Evolutionary conservation across 139 green algal genomes (phyloP).

Genomic region (Chlamydomonas schloesseri): DNA sequence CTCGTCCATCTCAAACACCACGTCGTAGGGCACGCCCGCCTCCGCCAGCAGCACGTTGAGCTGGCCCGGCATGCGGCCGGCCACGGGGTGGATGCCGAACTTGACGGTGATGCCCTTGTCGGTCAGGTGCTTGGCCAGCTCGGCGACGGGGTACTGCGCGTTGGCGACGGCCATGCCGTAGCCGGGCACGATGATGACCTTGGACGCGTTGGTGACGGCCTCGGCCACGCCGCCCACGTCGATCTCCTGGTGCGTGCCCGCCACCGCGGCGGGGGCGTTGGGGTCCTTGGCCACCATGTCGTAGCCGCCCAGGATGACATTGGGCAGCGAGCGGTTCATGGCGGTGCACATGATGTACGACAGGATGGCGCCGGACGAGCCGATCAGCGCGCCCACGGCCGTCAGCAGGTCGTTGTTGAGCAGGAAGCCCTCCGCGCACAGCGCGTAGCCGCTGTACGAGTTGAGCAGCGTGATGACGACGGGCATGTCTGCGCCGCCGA

Average conservation of each 20-base stretch:
- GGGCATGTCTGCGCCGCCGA: slow-evolving; percentile 91
- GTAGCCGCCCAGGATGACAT: slow-evolving; percentile 92
- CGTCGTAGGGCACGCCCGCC: slow-evolving; percentile 85
- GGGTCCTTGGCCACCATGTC: slow-evolving; percentile 43
- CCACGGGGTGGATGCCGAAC: slow-evolving; percentile 91
- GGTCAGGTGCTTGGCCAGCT: slow-evolving; percentile 55
- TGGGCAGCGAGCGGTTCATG: slow-evolving; percentile 91
- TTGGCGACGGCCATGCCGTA: slow-evolving; percentile 92
- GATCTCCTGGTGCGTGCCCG: slow-evolving; percentile 64
- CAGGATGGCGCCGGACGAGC: slow-evolving; percentile 89
- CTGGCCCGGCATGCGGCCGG: slow-evolving; percentile 92
- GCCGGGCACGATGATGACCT: slow-evolving; percentile 89
- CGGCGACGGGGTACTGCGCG: slow-evolving; percentile 82
- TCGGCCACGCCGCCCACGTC: slow-evolving; percentile 55
- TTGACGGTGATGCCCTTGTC: slow-evolving; percentile 52
- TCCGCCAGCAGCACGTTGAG: slow-evolving; percentile 96
- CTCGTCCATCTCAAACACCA: slow-evolving; percentile 59
- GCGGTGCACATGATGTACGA: slow-evolving; percentile 95
- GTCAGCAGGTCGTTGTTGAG: slow-evolving; percentile 85
- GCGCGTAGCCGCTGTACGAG: slow-evolving; percentile 79
- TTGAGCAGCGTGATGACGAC: slow-evolving; percentile 86
- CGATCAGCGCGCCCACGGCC: slow-evolving; percentile 89
- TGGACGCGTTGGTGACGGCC: slow-evolving; percentile 62
- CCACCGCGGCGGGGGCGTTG: not conserved
- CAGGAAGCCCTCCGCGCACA: slow-evolving; percentile 93